These are phyloP conservation scores for Citrullus mucosospermus DNA, from an alignment of 306 rosid genomes.

Conservation along the genomic window DNA sequence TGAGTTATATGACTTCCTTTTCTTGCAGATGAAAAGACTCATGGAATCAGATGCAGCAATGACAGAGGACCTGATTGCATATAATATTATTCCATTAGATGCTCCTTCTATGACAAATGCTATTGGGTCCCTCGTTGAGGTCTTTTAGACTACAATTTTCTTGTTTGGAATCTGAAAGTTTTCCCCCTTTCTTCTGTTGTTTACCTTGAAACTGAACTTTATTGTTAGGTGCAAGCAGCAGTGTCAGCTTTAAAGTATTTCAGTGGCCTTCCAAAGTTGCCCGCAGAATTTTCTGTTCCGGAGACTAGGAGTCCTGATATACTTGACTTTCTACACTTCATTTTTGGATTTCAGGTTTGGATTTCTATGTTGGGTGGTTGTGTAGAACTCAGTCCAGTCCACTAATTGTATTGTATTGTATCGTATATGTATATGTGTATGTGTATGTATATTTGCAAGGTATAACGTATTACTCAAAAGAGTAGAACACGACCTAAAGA, in stretches of 20 bases:
- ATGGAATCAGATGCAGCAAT: slow-evolving; percentile 84
- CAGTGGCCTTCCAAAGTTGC: slow-evolving; percentile 63
- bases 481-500: too few relatives aligned
- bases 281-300: slow-evolving; percentile 37
- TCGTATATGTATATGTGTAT: too few relatives aligned
- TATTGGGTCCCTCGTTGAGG: slow-evolving; percentile 57
- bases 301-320: slow-evolving; percentile 52
- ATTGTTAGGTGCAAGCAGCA: slow-evolving; percentile 78
- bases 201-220: background rate
- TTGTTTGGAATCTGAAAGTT: background rate
- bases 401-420: background rate
- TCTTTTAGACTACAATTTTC: slow-evolving; percentile 12
- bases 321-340: slow-evolving; percentile 70
- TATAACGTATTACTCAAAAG: too few relatives aligned
- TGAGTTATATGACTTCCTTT: slow-evolving; percentile 7
- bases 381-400: background rate
- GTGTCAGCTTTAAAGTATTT: slow-evolving; percentile 54
- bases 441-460: too few relatives aligned
- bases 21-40: slow-evolving; percentile 57
- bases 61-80: slow-evolving; percentile 78
- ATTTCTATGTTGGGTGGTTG: background rate
- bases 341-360: slow-evolving; percentile 88
- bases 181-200: background rate
- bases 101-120: slow-evolving; percentile 61
- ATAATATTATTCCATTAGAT: slow-evolving; percentile 84